A percentile compares a stretch with the other conserved stretches of the same genome.
Conservation (phyloP, 192 early-diverging fungal genomes). For the Phycomyces blakesleeanus region DNA sequence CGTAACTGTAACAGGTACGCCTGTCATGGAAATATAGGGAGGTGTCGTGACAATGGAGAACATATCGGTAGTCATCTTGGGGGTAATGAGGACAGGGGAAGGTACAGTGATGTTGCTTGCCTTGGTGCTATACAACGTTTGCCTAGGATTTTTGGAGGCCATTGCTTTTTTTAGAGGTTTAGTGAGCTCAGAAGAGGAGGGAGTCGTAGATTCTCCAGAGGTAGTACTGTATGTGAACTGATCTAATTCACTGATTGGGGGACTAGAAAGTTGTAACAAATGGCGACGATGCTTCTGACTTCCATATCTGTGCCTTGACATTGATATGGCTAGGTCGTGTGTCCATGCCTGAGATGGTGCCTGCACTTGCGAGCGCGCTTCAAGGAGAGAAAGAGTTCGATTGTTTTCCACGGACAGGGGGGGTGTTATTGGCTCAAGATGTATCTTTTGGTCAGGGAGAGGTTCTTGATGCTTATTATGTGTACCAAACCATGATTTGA, state of each 20-base stretch:
- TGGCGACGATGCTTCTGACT: constrained; percentile 13
- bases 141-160: not conserved
- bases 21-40: constrained; percentile 4
- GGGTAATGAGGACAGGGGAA: not conserved
- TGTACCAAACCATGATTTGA: constrained; percentile 23
- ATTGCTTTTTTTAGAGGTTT: not conserved
- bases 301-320: constrained; percentile 11
- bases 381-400: not conserved
- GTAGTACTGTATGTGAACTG: not conserved
- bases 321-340: not conserved
- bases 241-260: constrained; percentile 3
- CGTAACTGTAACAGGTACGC: not conserved
- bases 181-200: not conserved
- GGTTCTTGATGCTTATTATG: not conserved
- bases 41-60: not conserved
- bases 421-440: not conserved
- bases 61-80: not conserved
- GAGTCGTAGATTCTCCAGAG: not conserved
- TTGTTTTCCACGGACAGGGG: not conserved
- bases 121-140: too few species aligned
- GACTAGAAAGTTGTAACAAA: constrained; percentile 8
- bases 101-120: not conserved
- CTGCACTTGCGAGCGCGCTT: constrained; percentile 5
- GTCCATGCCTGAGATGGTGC: not conserved
- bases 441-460: not conserved